Evolutionary conservation across 2,329 filamentous ascomycete species (phyloP), one percentile per base, ranked within the genome.

Genomic region (Venturia aucupariae): DNA sequence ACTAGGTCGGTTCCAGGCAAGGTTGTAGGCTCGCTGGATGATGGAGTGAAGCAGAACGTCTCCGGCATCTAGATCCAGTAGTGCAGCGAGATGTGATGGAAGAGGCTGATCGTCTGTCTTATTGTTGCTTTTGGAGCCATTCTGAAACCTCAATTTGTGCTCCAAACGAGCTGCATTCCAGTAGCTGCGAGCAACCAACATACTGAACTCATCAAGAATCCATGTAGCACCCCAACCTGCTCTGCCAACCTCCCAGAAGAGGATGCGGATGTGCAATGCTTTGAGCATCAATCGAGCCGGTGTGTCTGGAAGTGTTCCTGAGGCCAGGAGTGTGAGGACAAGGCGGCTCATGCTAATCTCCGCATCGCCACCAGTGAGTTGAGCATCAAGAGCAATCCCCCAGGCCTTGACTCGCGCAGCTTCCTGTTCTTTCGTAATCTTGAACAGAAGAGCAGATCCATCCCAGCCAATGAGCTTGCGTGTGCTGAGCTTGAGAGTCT

Each of bases 321-420:
- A 95, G 10, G 92, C 92, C 71, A 97, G 87, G 32, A 97, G 81
- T 0, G 92, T 96, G 61, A 97, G 80, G 0, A 93, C 84, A 39
- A 97, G 81, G 61, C 93, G 86, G 74, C 90, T 92, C 75, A 89
- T 92, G 79, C 89, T 96, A 69, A 97, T 89, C 73, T 96, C 90
- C 10, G 88, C 84, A 75, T 97, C 93, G 17, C 93, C 92, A 51
- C 93, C 93, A 11, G 90, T 90, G 24, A 97, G 82, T 74, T 97
- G 93, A 32, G 93, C 92, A 75, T 97, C 93, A 64, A 97, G 83
- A 17, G 92, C 92, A 71, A 96, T 96, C 41, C 88, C 84, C 93
- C 93, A 97, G 0, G 92, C 90, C 77, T 96, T 94, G 70, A 96
- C 84, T 35, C 93, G 85, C 7, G 90, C 92, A 62, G 84, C 85